A percentile compares a stretch with the other conserved stretches of the same genome.
These are phyloP conservation scores for Durusdinium trenchii DNA, from an alignment of 73 alveolate species.

Conservation along the genomic window DNA sequence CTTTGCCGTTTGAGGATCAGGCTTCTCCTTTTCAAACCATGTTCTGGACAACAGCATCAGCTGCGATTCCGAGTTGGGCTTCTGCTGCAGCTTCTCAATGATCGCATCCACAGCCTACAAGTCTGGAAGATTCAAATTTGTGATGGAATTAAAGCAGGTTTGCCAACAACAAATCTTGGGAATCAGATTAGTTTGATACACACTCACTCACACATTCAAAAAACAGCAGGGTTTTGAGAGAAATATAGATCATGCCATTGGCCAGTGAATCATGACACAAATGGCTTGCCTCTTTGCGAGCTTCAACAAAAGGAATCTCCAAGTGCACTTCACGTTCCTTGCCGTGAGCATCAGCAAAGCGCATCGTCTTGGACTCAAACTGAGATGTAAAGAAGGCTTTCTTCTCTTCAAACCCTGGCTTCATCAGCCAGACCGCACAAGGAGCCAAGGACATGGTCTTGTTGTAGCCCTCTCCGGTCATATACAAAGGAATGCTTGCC, in stretches of 20 bases:
- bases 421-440: background rate
- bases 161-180: background rate
- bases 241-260: background rate
- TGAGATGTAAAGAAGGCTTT: background rate
- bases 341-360: background rate
- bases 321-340: background rate
- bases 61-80: background rate
- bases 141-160: background rate
- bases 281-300: background rate
- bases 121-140: background rate
- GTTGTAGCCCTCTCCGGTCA: background rate
- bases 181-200: background rate
- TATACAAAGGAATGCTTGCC: background rate
- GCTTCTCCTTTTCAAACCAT: background rate
- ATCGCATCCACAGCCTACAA: background rate
- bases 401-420: background rate
- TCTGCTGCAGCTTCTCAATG: background rate
- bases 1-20: too few relatives aligned
- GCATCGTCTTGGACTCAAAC: background rate
- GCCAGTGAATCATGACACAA: background rate
- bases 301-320: background rate
- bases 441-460: background rate
- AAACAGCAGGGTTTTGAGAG: background rate
- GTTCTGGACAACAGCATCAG: background rate
- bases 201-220: background rate